phyloP scores from a whole-genome alignment of 768 basidiomycete genomes.

The Lyophyllum atratum region DNA sequence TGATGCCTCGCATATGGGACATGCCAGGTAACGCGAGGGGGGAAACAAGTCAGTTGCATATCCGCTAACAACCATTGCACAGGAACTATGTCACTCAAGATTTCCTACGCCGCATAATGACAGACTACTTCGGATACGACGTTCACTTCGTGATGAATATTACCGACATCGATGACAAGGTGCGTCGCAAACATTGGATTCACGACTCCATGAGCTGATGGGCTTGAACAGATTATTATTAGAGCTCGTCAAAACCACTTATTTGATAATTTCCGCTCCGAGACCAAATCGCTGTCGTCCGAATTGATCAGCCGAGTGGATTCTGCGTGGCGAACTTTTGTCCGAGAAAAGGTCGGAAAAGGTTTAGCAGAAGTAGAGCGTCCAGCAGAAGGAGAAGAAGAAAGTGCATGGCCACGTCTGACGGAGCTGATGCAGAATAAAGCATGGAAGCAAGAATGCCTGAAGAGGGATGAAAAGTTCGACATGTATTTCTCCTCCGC shows the following conservation, averaged over 20 bases:
- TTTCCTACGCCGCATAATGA: conserved; percentile 83
- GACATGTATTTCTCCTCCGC: conserved; percentile 84
- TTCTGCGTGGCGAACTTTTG: conserved; percentile 67
- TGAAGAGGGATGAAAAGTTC: conserved; percentile 88
- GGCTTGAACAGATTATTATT: conserved; percentile 74
- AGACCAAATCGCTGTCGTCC: conserved; percentile 54
- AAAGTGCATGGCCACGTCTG: conserved; percentile 57
- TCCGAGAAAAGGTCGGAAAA: conserved; percentile 63
- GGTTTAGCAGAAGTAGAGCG: conserved; percentile 55
- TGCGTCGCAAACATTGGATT: conserved; percentile 31
- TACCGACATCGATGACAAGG: conserved; percentile 99
- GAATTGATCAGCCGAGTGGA: conserved; percentile 58
- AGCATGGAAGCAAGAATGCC: conserved; percentile 68
- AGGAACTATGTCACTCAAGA: conserved; percentile 99
- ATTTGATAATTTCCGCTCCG: conserved; percentile 58
- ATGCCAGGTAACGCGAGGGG: conserved; percentile 74
- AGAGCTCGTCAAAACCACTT: conserved; percentile 84
- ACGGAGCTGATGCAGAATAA: conserved; percentile 49
- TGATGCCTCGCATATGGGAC: conserved; percentile 98
- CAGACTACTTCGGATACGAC: conserved; percentile 96
- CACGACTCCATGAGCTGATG: conserved; percentile 3
- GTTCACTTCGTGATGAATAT: conserved; percentile 99
- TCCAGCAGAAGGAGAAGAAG: conserved; percentile 50
- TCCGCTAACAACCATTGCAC: conserved; percentile 7
- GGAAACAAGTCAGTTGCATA: neutral